Evolutionary conservation across 2,329 filamentous ascomycete genomes (phyloP).

Genomic region (Hirsutella rhossiliensis): DNA sequence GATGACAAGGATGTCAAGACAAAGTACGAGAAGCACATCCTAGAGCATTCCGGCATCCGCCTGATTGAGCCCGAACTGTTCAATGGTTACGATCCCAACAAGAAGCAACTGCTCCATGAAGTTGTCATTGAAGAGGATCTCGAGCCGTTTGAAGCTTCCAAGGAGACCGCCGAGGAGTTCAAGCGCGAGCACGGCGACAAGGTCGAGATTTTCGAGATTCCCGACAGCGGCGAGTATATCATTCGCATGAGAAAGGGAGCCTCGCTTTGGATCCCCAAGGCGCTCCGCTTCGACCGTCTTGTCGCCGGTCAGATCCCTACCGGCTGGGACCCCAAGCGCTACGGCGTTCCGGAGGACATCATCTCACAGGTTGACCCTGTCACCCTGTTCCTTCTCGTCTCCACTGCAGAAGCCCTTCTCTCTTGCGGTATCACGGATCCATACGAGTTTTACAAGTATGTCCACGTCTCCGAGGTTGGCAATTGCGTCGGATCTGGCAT

Average conservation of each 20-base stretch:
- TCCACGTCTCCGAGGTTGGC: slow-evolving; percentile 93
- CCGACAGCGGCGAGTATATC: slow-evolving; percentile 86
- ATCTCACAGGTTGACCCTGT: slow-evolving; percentile 96
- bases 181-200: slow-evolving; percentile 94
- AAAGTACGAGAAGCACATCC: slow-evolving; percentile 94
- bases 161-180: slow-evolving; percentile 96
- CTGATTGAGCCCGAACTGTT: slow-evolving; percentile 97
- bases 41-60: slow-evolving; percentile 95
- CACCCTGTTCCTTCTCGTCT: slow-evolving; percentile 88
- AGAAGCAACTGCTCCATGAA: slow-evolving; percentile 97
- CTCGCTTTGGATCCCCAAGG: slow-evolving; percentile 90
- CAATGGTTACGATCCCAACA: slow-evolving; percentile 91
- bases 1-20: slow-evolving; percentile 96
- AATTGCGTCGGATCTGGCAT: slow-evolving; percentile 99
- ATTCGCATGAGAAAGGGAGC: slow-evolving; percentile 94
- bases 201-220: slow-evolving; percentile 92
- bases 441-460: slow-evolving; percentile 99
- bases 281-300: slow-evolving; percentile 89
- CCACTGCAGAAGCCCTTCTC: slow-evolving; percentile 81
- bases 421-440: slow-evolving; percentile 94
- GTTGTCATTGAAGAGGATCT: slow-evolving; percentile 96
- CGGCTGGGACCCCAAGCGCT: slow-evolving; percentile 92
- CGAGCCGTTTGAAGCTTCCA: slow-evolving; percentile 92
- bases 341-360: slow-evolving; percentile 95
- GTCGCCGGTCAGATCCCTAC: slow-evolving; percentile 95